Conservation (phyloP, 192 early-diverging fungal genomes). For the Globomyces pollinis-pini region DNA sequence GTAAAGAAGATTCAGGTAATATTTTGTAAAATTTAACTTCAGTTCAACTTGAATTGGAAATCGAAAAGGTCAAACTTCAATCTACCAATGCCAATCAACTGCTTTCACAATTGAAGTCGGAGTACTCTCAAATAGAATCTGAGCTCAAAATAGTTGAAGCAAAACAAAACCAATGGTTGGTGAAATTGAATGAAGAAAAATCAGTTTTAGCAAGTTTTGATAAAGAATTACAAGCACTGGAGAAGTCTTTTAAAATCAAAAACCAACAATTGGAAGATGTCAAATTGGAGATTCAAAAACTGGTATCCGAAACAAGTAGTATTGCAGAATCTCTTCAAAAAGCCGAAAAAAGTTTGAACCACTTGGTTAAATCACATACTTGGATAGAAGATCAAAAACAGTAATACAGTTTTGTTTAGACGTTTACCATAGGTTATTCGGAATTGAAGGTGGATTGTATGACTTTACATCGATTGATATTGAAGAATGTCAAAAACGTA, state of each 20-base stretch:
- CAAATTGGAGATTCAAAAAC: constrained; percentile 72
- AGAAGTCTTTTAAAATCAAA: constrained; percentile 57
- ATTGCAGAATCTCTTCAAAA: constrained; percentile 23
- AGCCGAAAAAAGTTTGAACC: constrained; percentile 6
- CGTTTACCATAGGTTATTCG: too few relatives aligned
- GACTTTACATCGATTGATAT: constrained; percentile 78
- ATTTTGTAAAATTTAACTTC: too few relatives aligned
- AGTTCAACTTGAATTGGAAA: constrained; percentile 5
- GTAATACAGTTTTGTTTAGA: too few relatives aligned
- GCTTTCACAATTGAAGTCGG: background rate
- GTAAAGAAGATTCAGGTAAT: constrained; percentile 57
- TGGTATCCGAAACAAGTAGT: constrained; percentile 68
- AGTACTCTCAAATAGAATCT: background rate
- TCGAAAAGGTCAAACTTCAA: background rate
- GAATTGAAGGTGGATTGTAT: constrained; percentile 68
- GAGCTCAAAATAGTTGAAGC: background rate
- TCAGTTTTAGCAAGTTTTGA: constrained; percentile 66
- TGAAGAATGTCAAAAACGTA: constrained; percentile 59
- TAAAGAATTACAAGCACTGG: constrained; percentile 66
- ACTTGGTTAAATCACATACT: constrained; percentile 20
- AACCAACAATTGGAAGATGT: constrained; percentile 57
- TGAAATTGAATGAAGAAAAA: constrained; percentile 35
- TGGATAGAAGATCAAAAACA: constrained; percentile 89
- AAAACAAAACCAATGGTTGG: background rate
- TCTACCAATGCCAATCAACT: background rate